These are phyloP conservation scores for Ganoderma meredithae DNA, from an alignment of 1,284 basidiomycete species.

Conservation along the genomic window DNA sequence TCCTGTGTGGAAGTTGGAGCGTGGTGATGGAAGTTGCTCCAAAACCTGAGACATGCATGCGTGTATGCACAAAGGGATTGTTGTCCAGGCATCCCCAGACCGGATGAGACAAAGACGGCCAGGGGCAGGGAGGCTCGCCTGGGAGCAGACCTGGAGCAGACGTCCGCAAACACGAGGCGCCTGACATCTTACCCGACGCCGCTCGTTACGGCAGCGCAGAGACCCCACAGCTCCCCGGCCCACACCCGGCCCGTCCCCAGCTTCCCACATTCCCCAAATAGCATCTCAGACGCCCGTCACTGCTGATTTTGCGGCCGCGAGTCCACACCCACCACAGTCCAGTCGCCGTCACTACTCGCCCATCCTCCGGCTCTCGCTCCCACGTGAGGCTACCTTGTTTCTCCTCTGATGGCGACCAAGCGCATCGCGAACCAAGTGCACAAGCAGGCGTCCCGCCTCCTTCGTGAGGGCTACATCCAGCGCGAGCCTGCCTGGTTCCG, in stretches of 20 bases:
- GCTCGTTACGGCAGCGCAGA: background rate
- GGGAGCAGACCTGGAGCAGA: background rate
- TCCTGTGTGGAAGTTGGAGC: background rate
- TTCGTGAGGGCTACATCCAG: constrained; percentile 74
- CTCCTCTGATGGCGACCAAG: constrained; percentile 68
- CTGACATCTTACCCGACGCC: background rate
- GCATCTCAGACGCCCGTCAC: constrained; percentile 9
- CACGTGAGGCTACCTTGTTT: background rate
- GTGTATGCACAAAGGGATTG: background rate
- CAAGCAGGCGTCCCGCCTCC: constrained; percentile 85
- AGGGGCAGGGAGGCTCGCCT: background rate
- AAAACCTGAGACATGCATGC: background rate
- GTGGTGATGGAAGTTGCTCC: background rate
- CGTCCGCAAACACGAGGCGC: background rate
- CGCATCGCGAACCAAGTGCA: constrained; percentile 90
- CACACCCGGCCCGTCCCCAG: background rate
- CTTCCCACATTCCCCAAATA: constrained; percentile 10
- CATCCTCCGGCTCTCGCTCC: background rate
- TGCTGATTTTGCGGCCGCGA: background rate
- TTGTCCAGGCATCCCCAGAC: background rate
- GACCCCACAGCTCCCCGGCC: too few relatives aligned
- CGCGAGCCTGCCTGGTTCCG: constrained; percentile 86
- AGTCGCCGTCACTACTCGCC: background rate
- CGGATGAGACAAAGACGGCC: background rate
- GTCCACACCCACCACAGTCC: too few relatives aligned